These are phyloP conservation scores for Linum lewisii DNA, from an alignment of 345 rosid genomes.

Conservation along the genomic window DNA sequence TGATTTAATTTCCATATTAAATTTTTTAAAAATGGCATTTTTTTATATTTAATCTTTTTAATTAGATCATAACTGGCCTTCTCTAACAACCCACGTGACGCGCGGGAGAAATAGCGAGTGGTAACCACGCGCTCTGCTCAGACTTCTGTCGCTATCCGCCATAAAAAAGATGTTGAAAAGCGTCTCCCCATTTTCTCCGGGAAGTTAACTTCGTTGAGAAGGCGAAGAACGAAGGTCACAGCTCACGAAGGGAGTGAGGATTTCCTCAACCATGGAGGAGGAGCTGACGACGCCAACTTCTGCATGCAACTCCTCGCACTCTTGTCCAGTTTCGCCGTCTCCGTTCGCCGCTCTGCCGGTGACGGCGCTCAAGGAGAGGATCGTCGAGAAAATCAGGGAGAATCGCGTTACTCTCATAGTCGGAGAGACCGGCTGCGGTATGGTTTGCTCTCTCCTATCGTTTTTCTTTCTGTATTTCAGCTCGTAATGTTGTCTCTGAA, in stretches of 20 bases:
- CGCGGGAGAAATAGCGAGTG: too few relatives aligned
- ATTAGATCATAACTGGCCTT: too few relatives aligned
- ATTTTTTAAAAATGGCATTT: too few relatives aligned
- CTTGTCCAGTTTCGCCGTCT: conserved; percentile 30
- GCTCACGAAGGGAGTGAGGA: not conserved
- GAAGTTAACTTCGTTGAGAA: not conserved
- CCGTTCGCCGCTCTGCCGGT: conserved; percentile 63
- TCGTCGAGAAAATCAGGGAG: conserved; percentile 67
- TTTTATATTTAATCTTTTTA: too few relatives aligned
- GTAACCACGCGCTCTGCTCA: too few relatives aligned
- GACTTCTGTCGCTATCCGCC: not conserved
- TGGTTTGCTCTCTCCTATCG: conserved; percentile 33
- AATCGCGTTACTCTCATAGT: conserved; percentile 95
- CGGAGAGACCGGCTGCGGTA: conserved; percentile 97
- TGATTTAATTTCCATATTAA: too few relatives aligned
- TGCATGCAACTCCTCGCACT: conserved; percentile 33
- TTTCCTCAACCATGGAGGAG: conserved; percentile 27
- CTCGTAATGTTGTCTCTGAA: not conserved
- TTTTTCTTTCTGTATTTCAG: not conserved
- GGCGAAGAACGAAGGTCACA: not conserved
- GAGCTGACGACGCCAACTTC: conserved; percentile 44
- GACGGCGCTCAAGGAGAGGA: conserved; percentile 47
- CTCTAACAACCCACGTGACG: too few relatives aligned
- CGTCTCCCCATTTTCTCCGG: not conserved
- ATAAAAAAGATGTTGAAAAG: not conserved